Conservation (phyloP, 805 yeast species). For the Yarrowia osloensis region DNA sequence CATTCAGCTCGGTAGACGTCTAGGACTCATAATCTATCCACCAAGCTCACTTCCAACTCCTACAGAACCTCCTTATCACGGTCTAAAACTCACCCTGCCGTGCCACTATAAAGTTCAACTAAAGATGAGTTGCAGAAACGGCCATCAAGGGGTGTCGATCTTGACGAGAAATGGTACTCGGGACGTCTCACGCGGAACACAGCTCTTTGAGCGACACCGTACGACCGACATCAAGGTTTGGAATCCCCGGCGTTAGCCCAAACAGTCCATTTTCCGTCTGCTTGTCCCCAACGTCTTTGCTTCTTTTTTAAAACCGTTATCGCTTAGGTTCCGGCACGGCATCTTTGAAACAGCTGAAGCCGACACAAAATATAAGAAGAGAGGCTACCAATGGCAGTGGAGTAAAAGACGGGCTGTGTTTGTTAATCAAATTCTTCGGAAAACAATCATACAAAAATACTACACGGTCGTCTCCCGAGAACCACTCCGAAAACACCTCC, state of each 20-base stretch:
- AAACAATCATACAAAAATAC: too few species aligned
- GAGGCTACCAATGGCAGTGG: neutral
- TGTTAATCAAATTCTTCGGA: too few species aligned
- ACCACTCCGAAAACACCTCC: neutral
- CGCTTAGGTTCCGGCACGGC: neutral
- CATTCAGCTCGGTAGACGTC: too few species aligned
- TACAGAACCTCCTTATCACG: too few species aligned
- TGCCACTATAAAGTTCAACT: neutral
- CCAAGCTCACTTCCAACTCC: too few species aligned
- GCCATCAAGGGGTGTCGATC: conserved; percentile 11
- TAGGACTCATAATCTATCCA: too few species aligned
- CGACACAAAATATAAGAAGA: too few species aligned
- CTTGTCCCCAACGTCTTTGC: neutral
- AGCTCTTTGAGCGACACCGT: neutral
- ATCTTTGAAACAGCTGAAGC: too few species aligned
- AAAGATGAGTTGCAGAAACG: neutral
- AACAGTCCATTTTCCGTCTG: neutral
- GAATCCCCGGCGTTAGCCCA: neutral
- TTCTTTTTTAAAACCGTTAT: neutral
- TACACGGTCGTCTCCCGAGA: too few species aligned
- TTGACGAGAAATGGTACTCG: neutral
- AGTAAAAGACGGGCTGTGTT: too few species aligned
- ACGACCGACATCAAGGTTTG: neutral
- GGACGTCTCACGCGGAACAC: neutral
- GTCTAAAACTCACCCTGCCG: too few species aligned